Percentiles rank a stretch among this genome's conserved stretches.
Evolutionary conservation across 176 grass and related monocot species (phyloP).

Genomic region (Microstegium vimineum): DNA sequence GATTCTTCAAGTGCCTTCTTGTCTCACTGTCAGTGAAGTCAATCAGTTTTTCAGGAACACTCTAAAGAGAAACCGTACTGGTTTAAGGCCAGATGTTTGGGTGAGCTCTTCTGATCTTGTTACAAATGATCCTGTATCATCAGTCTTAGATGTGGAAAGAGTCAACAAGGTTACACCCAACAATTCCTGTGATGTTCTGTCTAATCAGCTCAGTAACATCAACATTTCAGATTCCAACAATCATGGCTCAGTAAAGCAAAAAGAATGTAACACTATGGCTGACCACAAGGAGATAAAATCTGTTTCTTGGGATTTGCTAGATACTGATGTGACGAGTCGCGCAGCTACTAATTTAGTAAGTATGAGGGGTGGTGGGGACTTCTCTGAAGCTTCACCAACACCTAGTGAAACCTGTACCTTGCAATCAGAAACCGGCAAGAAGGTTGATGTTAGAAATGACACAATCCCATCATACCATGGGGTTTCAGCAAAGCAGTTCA

Average conservation of each 20-base stretch:
- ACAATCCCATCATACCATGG: constrained; percentile 5
- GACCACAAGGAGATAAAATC: constrained; percentile 14
- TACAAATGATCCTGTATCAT: constrained; percentile 33
- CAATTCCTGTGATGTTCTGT: constrained; percentile 23
- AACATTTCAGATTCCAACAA: constrained; percentile 40
- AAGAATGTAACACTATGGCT: constrained; percentile 18
- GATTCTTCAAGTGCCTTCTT: constrained; percentile 59
- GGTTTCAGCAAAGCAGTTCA: not conserved
- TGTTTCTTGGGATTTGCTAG: constrained; percentile 21
- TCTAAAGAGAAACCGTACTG: not conserved
- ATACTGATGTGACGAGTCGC: constrained; percentile 30
- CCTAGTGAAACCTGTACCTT: constrained; percentile 23
- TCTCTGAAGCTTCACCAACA: constrained; percentile 21
- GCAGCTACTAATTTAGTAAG: constrained; percentile 16
- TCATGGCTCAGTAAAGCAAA: constrained; percentile 34
- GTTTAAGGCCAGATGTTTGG: not conserved
- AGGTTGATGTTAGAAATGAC: constrained; percentile 10
- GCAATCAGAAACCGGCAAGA: constrained; percentile 20
- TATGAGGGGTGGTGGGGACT: constrained; percentile 24
- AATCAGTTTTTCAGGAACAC: constrained; percentile 14
- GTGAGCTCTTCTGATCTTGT: not conserved
- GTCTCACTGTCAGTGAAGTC: constrained; percentile 7
- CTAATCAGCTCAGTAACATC: constrained; percentile 39
- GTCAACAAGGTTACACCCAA: not conserved
- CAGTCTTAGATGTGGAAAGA: not conserved